phyloP scores from a whole-genome alignment of 2,329 filamentous ascomycete genomes.

The Alternaria sp. region DNA sequence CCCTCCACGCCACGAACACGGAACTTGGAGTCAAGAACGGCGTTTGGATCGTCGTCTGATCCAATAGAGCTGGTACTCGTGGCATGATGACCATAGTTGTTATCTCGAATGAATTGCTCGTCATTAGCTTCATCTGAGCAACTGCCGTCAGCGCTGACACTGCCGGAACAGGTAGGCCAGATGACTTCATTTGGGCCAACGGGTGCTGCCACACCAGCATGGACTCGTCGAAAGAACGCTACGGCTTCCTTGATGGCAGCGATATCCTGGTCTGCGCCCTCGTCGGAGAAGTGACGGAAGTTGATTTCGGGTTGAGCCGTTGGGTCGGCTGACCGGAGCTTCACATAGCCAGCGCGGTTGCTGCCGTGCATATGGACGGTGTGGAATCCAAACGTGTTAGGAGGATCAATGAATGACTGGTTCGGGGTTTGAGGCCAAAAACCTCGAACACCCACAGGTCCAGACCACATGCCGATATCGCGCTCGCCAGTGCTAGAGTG shows the following conservation, averaged over 20 bases:
- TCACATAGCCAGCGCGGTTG: not conserved
- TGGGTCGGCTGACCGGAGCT: not conserved
- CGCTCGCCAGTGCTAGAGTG: not conserved
- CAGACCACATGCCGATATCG: not conserved
- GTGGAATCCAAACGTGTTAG: not conserved
- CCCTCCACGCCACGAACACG: slow-evolving; percentile 64
- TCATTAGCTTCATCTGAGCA: not conserved
- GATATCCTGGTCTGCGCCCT: not conserved
- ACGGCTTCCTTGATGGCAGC: not conserved
- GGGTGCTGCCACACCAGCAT: not conserved
- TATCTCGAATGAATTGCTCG: not conserved
- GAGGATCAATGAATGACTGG: not conserved
- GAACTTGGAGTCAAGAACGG: slow-evolving; percentile 52
- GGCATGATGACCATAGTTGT: not conserved
- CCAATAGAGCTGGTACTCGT: not conserved
- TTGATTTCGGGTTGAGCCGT: not conserved
- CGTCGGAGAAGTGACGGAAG: not conserved
- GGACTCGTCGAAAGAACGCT: not conserved
- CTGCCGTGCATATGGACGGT: not conserved
- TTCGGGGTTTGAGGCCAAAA: not conserved
- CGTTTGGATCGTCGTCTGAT: not conserved
- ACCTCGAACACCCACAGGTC: not conserved
- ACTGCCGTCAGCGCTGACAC: not conserved
- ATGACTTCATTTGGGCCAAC: not conserved
- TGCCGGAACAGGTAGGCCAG: not conserved